Base-by-base conservation (phyloP, 495 filamentous ascomycete species). In the Penicillium salamii region DNA sequence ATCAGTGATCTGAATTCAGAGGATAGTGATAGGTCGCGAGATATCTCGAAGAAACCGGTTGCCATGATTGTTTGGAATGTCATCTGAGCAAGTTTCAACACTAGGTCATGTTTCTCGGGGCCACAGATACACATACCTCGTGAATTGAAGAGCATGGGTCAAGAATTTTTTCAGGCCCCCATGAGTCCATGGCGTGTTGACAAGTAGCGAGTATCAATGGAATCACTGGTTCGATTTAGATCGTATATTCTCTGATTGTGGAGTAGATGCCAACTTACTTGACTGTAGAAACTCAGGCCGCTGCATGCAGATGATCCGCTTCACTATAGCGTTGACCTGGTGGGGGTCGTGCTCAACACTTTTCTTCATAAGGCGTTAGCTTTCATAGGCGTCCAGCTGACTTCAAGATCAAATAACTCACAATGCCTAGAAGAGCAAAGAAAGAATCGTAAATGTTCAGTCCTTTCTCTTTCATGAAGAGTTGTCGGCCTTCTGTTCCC, bases 91-190 rank as follows among this genome's bases (percentile, higher is more conserved):
- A 31, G 6, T 12, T 3, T 18, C 3, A 32, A 11, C n/a, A 8
- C 15, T 40, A 17, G 19, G 24, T 31, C 4, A 21, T 1, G 11
- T 1, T 5, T 23, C 13, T 15, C 3, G 20, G n/a, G 11, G 7
- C 18, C 6, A 2, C 8, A 13, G 2, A 18, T 18, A 1, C 1
- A 53, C 35, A 8, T 18, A 53, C 50, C 15, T 48, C 42, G 21
- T 53, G 43, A 29, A 53, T 21, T 9, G 50, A 36, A 15, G 43
- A 53, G 15, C 43, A 34, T 2, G 50, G 50, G 37, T 53, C 43
- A 17, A 53, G 36, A 5, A 35, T 34, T 17, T 6, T 15, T 24
- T 48, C 34, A 12, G 13, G 15, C 0, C 36, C 43, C 50, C 50
- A 53, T 8, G 29, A 20, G 14, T 40, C 29, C 33, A 47, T 42